Evolutionary conservation across 805 yeast genomes (phyloP).

Genomic region (Millerago galiae): DNA sequence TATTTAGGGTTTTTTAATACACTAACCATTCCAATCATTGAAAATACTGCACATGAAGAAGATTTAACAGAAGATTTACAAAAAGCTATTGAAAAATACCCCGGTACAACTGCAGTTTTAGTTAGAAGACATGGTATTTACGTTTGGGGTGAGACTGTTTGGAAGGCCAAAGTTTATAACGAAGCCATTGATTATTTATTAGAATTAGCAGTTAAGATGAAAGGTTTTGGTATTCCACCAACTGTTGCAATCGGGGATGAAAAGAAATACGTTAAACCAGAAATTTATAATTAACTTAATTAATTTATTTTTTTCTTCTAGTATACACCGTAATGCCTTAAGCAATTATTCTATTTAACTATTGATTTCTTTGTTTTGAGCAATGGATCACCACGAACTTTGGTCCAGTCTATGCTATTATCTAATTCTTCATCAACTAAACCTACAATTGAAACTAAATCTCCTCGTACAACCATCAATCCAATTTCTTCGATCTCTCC

Average conservation of each 20-base stretch:
- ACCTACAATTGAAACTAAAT: slow-evolving; percentile 51
- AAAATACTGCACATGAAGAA: slow-evolving; percentile 84
- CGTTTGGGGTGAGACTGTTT: slow-evolving; percentile 92
- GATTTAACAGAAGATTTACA: slow-evolving; percentile 64
- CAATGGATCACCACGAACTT: slow-evolving; percentile 20
- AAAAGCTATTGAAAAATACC: slow-evolving; percentile 60
- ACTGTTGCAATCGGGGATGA: slow-evolving; percentile 30
- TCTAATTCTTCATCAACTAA: slow-evolving; percentile 40
- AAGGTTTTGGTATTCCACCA: slow-evolving; percentile 56
- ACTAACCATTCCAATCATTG: slow-evolving; percentile 82
- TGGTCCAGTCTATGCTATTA: slow-evolving; percentile 29
- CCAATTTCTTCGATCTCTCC: slow-evolving; percentile 33
- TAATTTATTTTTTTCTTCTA: too few relatives aligned
- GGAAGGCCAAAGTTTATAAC: slow-evolving; percentile 90
- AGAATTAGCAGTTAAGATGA: slow-evolving; percentile 82
- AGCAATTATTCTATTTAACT: background rate
- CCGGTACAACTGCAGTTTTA: slow-evolving; percentile 76
- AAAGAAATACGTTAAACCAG: slow-evolving; percentile 20
- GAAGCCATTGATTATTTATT: slow-evolving; percentile 89
- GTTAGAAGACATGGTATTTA: slow-evolving; percentile 92
- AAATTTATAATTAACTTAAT: slow-evolving; percentile 15
- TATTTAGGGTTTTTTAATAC: slow-evolving; percentile 68
- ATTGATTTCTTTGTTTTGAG: slow-evolving; percentile 21
- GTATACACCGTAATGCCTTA: too few relatives aligned
- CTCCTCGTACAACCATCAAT: slow-evolving; percentile 50